Conservation (phyloP, 208 protist species). For the Crithidia bombi region DNA sequence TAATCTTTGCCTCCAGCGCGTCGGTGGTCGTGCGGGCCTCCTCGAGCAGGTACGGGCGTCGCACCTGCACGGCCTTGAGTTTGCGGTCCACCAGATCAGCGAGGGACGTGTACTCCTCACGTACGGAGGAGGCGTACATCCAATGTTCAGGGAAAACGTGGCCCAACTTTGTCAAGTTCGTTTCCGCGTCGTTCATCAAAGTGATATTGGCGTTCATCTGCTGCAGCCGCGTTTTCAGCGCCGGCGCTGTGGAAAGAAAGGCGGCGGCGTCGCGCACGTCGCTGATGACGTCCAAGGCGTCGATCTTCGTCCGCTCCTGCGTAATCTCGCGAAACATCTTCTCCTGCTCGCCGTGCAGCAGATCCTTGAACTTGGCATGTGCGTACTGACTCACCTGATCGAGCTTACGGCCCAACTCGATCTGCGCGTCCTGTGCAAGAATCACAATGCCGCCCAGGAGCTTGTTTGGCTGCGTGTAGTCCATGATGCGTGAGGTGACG, state of each 20-base stretch:
- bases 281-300: constrained; percentile 92
- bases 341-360: constrained; percentile 76
- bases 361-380: constrained; percentile 82
- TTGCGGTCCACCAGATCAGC: constrained; percentile 93
- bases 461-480: constrained; percentile 89
- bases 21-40: constrained; percentile 54
- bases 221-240: constrained; percentile 81
- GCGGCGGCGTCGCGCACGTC: constrained; percentile 67
- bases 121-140: constrained; percentile 88
- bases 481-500: constrained; percentile 75
- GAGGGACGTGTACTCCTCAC: constrained; percentile 93
- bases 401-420: constrained; percentile 81
- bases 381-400: constrained; percentile 81
- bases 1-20: constrained; percentile 63
- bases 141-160: constrained; percentile 94
- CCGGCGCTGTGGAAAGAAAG: constrained; percentile 71
- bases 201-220: constrained; percentile 56
- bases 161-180: constrained; percentile 85
- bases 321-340: constrained; percentile 54
- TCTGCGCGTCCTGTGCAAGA: constrained; percentile 83
- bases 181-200: constrained; percentile 81
- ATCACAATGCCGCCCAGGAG: constrained; percentile 87
- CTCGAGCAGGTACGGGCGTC: constrained; percentile 69
- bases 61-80: constrained; percentile 86
- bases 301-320: constrained; percentile 62